Evolutionary conservation across 2,329 filamentous ascomycete genomes (phyloP), one percentile per base, ranked within the genome.

Genomic region (Lachnellula subtilissima): DNA sequence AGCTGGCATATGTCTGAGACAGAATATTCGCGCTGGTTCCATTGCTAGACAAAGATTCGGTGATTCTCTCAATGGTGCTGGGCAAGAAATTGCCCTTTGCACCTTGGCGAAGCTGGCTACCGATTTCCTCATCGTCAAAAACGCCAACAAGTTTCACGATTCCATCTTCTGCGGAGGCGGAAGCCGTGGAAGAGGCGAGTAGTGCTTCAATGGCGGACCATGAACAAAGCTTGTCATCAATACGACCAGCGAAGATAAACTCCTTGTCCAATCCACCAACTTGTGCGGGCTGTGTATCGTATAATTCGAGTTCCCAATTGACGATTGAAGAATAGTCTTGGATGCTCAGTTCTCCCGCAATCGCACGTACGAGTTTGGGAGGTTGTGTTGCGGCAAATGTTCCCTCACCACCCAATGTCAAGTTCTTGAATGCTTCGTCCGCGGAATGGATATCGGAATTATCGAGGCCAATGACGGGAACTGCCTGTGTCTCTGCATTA

Each of bases 231-330:
- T 97, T 97, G 76, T 99, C 94, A 70, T 99, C 94, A 64, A 97
- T 94, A 53, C 94, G 88, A 56, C 93, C 92, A 8, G 90, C 93
- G 62, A 93, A 96, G 73, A 99, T 96, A 71, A 99, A 87, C 66
- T 97, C 93, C 70, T 88, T 90, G 66, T 96, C 89, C 55, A 99
- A 73, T 12, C 94, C 94, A 62, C 89, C 87, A 17, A 91, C 81
- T 42, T 87, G 85, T 1, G 92, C 92, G 8, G 92, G 89, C 71
- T 97, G 91, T 4, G 84, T 83, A 73, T 97, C 94, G 70, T 88
- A 99, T 35, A 99, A 86, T 75, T 99, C 94, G 39, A 97, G 83
- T 70, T 99, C 94, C 94, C 94, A 99, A 76, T 94, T 95, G 55
- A 96, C 76, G 61, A 99, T 96, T 52, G 80, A 82, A 64, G 78